Base-by-base conservation (phyloP, 2,329 filamentous ascomycete species). In the Aspergillus brasiliensis region DNA sequence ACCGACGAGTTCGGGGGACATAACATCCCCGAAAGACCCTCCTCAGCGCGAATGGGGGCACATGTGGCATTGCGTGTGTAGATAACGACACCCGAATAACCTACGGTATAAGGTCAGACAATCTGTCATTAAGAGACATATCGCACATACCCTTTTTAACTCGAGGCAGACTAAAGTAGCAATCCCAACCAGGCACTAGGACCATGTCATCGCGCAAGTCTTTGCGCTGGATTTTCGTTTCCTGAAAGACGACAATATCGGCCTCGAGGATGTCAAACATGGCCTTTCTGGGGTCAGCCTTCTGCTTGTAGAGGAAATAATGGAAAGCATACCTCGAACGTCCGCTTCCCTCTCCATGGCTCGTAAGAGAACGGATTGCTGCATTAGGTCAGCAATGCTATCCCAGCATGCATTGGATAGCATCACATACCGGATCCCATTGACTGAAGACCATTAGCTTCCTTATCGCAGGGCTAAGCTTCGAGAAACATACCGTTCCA, bases 181-280 rank as follows among this genome's bases (percentile, higher is more conserved):
- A 93, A 73, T 99, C 95, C 94, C 94, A 99, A 11, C 95, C 95
- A 0, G 91, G 88, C 0, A 98, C 87, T 34, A 98, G 81, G 8
- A 98, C 93, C 92, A 98, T 98, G 68, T 98, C 95, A 82, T 98
- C 95, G 42, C 83, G 84, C 1, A 99, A 81, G 67, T 97, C 93
- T 73, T 97, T 97, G 59, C 90, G 85, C 73, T 98, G 95, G 42
- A 98, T 97, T 78, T 98, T 99, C 46, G 92, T 88, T 77, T 98
- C 95, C 75, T 99, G 95, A 81, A 98, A 92, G 60, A 97, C 84
- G 17, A 98, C 87, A 64, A 99, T 95, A 74, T 99, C 95, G 56
- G 93, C 88, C 73, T 95, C 91, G 6, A 99, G 84, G 46, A 90
- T 91, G 67, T 97, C 91, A 77, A 99, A 98, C 95, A 98, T 98